phyloP scores from a whole-genome alignment of 495 filamentous ascomycete genomes.

The Podospora tetraspora region DNA sequence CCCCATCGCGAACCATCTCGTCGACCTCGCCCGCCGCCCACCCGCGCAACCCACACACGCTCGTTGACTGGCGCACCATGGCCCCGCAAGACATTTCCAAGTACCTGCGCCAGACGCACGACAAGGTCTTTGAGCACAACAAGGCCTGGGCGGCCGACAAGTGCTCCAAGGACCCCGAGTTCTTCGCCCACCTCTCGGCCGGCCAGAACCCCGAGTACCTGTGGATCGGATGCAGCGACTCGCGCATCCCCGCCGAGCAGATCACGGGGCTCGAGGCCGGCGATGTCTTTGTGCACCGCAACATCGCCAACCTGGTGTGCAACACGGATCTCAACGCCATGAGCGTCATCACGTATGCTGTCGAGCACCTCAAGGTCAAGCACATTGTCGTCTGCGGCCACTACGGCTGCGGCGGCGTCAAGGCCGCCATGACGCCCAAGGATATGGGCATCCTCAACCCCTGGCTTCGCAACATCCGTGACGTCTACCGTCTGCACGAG shows the following conservation, averaged over 20 bases:
- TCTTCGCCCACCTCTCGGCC: constrained; percentile 48
- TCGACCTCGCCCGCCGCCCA: not conserved
- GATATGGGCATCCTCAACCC: constrained; percentile 55
- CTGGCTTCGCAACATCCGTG: constrained; percentile 58
- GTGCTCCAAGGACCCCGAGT: constrained; percentile 47
- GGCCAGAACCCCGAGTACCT: constrained; percentile 56
- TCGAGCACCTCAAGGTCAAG: constrained; percentile 54
- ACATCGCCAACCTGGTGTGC: constrained; percentile 59
- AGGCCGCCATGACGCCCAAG: constrained; percentile 54
- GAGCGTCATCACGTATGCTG: constrained; percentile 59
- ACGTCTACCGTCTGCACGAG: constrained; percentile 55
- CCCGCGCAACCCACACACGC: not conserved
- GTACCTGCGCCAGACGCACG: constrained; percentile 45
- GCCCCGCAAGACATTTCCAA: constrained; percentile 37
- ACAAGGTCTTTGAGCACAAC: constrained; percentile 53
- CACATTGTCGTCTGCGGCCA: constrained; percentile 63
- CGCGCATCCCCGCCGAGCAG: constrained; percentile 56
- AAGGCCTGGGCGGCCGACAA: constrained; percentile 49
- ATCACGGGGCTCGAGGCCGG: constrained; percentile 56
- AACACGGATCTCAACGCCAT: constrained; percentile 56
- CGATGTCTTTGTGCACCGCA: constrained; percentile 58
- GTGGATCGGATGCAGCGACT: constrained; percentile 63
- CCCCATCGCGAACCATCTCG: not conserved
- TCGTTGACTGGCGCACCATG: constrained; percentile 22
- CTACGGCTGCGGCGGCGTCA: constrained; percentile 60